Evolutionary conservation across 1,139 yeast genomes (phyloP), one percentile per base, ranked within the genome.

Genomic region (Hanseniaspora sp.): DNA sequence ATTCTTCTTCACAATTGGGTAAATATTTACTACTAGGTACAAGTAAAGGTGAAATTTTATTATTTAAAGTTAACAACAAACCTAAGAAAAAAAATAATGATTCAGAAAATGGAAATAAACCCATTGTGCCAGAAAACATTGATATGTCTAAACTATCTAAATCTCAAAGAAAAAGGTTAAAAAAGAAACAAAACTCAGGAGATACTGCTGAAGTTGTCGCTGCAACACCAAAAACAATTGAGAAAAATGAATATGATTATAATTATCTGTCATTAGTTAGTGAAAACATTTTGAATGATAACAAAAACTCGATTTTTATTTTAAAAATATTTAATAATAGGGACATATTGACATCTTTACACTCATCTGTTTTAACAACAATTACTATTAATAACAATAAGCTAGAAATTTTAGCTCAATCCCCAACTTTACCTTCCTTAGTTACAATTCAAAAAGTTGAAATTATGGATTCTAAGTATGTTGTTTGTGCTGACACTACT

Each of bases 101-200:
- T 9, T 17, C 7, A 7, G 15, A 15, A 29, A 7, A 23, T 3
- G 28, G 17, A 7, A 17, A 33, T 11, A 37, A 37, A 15, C 3
- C n/a, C 3, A 37, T 5, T 7, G n/a, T 2, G 7, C 9, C 39
- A 5, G 44, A 29, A 6, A 37, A 9, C n/a, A 9, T 51, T 7
- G 54, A 51, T 33, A 18, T 30, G 1, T 38, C 54, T 12, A 39
- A 40, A 3, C n/a, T 51, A 15, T 51, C 54, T 6, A 51, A 51
- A 17, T 51, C 54, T 38, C 54, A 51, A 29, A 51, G 45, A 23
- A 51, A 51, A 18, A 38, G 54, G 31, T 39, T 51, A 35, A 51
- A 51, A 37, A 51, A 51, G 37, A 51, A 46, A 15, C 45, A 51
- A 34, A 13, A 15, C 30, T 23, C 28, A 33, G 29, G 12, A 1